Evolutionary conservation across 2,329 filamentous ascomycete genomes (phyloP).

Genomic region (Talaromyces piceae): DNA sequence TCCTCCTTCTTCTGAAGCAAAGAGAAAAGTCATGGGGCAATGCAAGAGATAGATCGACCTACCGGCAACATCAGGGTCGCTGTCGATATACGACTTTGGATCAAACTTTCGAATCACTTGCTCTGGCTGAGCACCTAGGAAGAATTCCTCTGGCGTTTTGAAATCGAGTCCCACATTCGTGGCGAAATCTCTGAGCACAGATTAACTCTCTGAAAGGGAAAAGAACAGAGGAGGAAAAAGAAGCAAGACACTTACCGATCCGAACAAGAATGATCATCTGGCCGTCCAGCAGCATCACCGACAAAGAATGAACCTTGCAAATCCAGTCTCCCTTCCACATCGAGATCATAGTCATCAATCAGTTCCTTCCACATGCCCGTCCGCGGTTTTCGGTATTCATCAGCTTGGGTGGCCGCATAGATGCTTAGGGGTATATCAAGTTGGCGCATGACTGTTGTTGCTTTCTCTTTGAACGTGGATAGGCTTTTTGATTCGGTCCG

Average conservation of each 20-base stretch:
- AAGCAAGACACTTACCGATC: conserved; percentile 53
- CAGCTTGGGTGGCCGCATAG: conserved; percentile 79
- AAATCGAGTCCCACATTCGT: conserved; percentile 75
- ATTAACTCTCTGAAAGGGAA: conserved; percentile 10
- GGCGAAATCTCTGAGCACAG: conserved; percentile 59
- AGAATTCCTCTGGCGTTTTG: conserved; percentile 86
- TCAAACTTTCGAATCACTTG: conserved; percentile 67
- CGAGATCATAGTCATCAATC: conserved; percentile 53
- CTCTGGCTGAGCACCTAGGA: conserved; percentile 60
- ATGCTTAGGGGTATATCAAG: conserved; percentile 65
- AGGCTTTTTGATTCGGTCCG: conserved; percentile 62
- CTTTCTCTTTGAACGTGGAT: conserved; percentile 75
- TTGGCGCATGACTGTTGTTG: conserved; percentile 58
- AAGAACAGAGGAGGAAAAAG: too few relatives aligned
- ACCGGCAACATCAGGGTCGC: conserved; percentile 26
- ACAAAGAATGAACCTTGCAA: conserved; percentile 70
- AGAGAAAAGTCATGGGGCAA: too few relatives aligned
- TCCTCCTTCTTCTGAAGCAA: too few relatives aligned
- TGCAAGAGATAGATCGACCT: conserved; percentile 11
- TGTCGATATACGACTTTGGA: conserved; percentile 48
- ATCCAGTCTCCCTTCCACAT: conserved; percentile 54
- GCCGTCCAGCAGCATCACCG: conserved; percentile 66
- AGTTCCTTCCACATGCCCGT: conserved; percentile 79
- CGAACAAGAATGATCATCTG: conserved; percentile 52
- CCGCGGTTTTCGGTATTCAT: conserved; percentile 79